Conservation (phyloP, 768 basidiomycete species). For the Leccinum sublutescens region DNA sequence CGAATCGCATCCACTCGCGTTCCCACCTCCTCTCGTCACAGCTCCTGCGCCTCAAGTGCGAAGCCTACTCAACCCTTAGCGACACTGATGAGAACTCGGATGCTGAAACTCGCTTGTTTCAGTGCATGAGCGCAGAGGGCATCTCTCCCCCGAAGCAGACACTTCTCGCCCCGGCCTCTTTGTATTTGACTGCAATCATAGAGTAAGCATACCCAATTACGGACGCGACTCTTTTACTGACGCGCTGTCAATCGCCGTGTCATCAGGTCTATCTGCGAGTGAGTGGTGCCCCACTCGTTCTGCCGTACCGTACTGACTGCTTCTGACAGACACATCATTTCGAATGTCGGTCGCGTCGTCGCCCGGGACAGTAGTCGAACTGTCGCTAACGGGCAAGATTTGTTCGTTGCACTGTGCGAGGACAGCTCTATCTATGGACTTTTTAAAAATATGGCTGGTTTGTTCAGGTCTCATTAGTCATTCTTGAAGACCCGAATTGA, state of each 20-base stretch:
- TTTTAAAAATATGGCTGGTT: slow-evolving; percentile 86
- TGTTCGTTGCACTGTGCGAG: slow-evolving; percentile 87
- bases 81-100: slow-evolving; percentile 74
- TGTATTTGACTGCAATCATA: slow-evolving; percentile 90
- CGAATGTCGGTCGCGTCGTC: slow-evolving; percentile 80
- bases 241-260: slow-evolving; percentile 16
- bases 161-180: slow-evolving; percentile 74
- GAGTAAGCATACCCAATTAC: slow-evolving; percentile 61
- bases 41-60: slow-evolving; percentile 83
- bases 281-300: slow-evolving; percentile 34
- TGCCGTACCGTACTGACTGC: slow-evolving; percentile 5
- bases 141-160: slow-evolving; percentile 50
- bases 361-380: slow-evolving; percentile 82
- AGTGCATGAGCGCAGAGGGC: slow-evolving; percentile 54
- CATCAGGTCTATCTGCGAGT: slow-evolving; percentile 84
- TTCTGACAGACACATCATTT: slow-evolving; percentile 67
- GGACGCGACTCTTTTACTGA: slow-evolving; percentile 24
- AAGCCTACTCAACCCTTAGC: slow-evolving; percentile 83
- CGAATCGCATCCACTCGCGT: neutral
- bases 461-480: slow-evolving; percentile 12
- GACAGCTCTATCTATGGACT: slow-evolving; percentile 83
- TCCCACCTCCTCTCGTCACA: slow-evolving; percentile 29
- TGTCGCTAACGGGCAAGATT: slow-evolving; percentile 71
- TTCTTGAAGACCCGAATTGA: slow-evolving; percentile 9
- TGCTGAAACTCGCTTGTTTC: slow-evolving; percentile 60